These are phyloP conservation scores for Candida verbasci DNA, from an alignment of 805 yeast species.

Conservation along the genomic window DNA sequence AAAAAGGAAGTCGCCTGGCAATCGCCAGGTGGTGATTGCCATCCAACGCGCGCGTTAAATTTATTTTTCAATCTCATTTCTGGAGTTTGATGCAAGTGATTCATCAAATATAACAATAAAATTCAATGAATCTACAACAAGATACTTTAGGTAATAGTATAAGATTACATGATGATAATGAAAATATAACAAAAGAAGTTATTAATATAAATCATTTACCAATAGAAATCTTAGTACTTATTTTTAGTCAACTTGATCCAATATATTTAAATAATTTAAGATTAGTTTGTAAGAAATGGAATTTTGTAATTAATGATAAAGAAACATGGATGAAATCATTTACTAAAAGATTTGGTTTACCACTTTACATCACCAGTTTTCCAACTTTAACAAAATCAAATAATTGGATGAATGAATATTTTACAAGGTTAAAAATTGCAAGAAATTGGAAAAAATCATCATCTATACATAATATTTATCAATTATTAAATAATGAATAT, in stretches of 20 bases:
- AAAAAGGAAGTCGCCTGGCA: too few relatives aligned
- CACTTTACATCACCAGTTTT: slow-evolving; percentile 20
- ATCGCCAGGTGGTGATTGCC: too few relatives aligned
- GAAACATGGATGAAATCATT: slow-evolving; percentile 48
- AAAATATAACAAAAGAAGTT: neutral
- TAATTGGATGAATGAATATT: slow-evolving; percentile 47
- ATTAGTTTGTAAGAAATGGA: slow-evolving; percentile 48
- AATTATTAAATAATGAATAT: slow-evolving; percentile 25
- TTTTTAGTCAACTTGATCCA: slow-evolving; percentile 46
- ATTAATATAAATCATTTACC: slow-evolving; percentile 39
- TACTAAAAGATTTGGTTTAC: slow-evolving; percentile 32
- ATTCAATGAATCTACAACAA: neutral
- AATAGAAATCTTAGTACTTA: slow-evolving; percentile 39
- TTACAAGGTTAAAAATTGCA: slow-evolving; percentile 29
- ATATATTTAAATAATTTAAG: slow-evolving; percentile 36
- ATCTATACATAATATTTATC: slow-evolving; percentile 22
- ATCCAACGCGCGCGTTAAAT: too few relatives aligned
- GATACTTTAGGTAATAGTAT: slow-evolving; percentile 1
- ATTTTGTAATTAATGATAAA: slow-evolving; percentile 38
- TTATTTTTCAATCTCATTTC: too few relatives aligned
- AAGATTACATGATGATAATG: neutral
- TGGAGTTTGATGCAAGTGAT: too few relatives aligned
- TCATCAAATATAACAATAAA: too few relatives aligned
- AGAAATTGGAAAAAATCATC: slow-evolving; percentile 39
- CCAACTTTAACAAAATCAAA: slow-evolving; percentile 41